These are phyloP conservation scores for Venturia carpophila DNA, from an alignment of 2,329 filamentous ascomycete species.

Conservation along the genomic window DNA sequence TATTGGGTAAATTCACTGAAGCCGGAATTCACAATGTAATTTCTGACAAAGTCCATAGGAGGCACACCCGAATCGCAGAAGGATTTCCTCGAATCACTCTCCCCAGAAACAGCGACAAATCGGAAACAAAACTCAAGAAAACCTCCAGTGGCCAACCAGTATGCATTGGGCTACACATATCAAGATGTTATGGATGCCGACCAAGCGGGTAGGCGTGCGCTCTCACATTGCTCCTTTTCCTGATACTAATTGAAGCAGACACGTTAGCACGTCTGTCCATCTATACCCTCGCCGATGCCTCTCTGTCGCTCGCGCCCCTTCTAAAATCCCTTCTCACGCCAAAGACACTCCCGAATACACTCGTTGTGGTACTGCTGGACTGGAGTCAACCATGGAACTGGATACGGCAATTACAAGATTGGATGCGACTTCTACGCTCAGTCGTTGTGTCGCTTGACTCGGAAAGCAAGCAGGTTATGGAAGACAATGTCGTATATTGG, in stretches of 20 bases:
- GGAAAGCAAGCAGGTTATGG: slow-evolving; percentile 73
- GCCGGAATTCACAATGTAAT: background rate
- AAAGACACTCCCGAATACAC: slow-evolving; percentile 73
- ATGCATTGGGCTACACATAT: slow-evolving; percentile 89
- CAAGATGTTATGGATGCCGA: slow-evolving; percentile 90
- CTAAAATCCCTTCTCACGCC: slow-evolving; percentile 77
- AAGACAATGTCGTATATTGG: slow-evolving; percentile 76
- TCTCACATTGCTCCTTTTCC: background rate
- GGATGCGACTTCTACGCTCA: slow-evolving; percentile 75
- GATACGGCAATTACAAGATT: slow-evolving; percentile 80
- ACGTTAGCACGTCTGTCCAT: slow-evolving; percentile 82
- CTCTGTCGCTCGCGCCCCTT: slow-evolving; percentile 71
- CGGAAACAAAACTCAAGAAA: slow-evolving; percentile 45
- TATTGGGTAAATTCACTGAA: slow-evolving; percentile 56
- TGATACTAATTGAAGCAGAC: slow-evolving; percentile 46
- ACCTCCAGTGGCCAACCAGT: slow-evolving; percentile 81
- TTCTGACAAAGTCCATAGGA: slow-evolving; percentile 42
- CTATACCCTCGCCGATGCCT: slow-evolving; percentile 80
- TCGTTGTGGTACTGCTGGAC: slow-evolving; percentile 84
- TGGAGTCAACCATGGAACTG: slow-evolving; percentile 93
- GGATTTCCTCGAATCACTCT: slow-evolving; percentile 61
- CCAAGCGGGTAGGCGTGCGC: slow-evolving; percentile 62
- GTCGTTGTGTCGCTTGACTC: slow-evolving; percentile 66
- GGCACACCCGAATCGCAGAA: slow-evolving; percentile 75
- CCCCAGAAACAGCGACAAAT: slow-evolving; percentile 30